phyloP scores from a whole-genome alignment of 2,329 filamentous ascomycete genomes.

The Cercospora berteroae region DNA sequence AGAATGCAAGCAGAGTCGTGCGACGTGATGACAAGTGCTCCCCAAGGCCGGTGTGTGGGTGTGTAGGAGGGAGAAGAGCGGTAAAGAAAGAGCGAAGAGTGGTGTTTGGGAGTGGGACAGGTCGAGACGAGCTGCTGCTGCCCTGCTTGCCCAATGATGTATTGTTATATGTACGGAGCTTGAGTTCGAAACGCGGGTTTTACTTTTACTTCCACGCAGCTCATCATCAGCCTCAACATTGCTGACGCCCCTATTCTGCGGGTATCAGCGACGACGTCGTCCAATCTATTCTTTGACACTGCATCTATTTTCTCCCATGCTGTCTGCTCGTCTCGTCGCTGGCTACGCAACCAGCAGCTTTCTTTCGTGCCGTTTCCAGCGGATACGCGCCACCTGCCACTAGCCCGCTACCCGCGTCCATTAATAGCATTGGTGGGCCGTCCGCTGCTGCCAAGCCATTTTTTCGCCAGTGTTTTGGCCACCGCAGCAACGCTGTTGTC shows the following conservation, averaged over 20 bases:
- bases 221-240: not conserved
- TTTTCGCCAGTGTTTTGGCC: conserved; percentile 2
- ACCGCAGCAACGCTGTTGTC: not conserved
- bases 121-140: conserved; percentile 1
- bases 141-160: conserved; percentile 1
- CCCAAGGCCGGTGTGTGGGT: not conserved
- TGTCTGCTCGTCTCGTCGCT: not conserved
- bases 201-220: not conserved
- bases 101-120: not conserved
- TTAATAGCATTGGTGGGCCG: conserved; percentile 5
- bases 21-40: not conserved
- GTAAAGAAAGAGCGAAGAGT: not conserved
- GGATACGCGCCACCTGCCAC: conserved; percentile 6
- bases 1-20: conserved; percentile 13
- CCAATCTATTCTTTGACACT: conserved; percentile 8
- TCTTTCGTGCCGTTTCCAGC: conserved; percentile 3
- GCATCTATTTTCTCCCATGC: conserved; percentile 2
- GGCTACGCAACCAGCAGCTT: conserved; percentile 2
- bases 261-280: not conserved
- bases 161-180: not conserved
- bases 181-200: conserved; percentile 3
- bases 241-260: conserved; percentile 1
- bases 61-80: not conserved
- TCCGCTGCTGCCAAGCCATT: conserved; percentile 1
- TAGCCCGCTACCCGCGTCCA: not conserved